A percentile compares a stretch with the other conserved stretches of the same genome.
These are phyloP conservation scores for Colletotrichum sp. DNA, from an alignment of 2,329 filamentous ascomycete genomes.

Conservation along the genomic window DNA sequence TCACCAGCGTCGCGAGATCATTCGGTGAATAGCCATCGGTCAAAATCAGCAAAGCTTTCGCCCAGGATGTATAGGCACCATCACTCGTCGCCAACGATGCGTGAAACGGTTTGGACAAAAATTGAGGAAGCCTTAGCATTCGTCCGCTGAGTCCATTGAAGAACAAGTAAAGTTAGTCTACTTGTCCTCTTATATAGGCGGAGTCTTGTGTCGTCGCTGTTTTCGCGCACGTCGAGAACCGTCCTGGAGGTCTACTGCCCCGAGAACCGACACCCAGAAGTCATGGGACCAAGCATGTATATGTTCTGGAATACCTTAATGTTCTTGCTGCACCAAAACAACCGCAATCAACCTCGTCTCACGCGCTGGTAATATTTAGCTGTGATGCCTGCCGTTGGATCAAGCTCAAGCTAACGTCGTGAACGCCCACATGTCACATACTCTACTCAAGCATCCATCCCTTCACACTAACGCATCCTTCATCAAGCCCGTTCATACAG, in stretches of 20 bases:
- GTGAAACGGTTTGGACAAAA: neutral
- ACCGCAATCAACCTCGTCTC: neutral
- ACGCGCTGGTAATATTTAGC: too few species aligned
- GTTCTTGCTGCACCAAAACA: neutral
- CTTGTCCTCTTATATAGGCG: neutral
- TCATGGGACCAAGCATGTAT: neutral
- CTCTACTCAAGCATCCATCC: neutral
- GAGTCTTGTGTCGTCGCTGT: neutral
- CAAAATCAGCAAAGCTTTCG: neutral
- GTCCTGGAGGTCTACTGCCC: accelerated
- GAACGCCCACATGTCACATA: too few species aligned
- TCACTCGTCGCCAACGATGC: neutral
- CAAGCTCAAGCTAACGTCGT: too few species aligned
- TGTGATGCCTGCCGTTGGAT: too few species aligned
- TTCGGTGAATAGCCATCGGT: neutral
- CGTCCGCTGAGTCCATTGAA: neutral
- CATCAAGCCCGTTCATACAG: neutral
- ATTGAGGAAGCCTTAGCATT: too few species aligned
- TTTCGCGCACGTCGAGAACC: neutral
- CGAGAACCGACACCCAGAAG: neutral
- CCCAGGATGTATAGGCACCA: accelerated
- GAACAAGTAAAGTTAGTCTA: neutral
- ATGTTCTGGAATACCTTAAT: neutral
- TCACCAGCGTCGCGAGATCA: neutral
- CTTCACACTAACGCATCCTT: neutral